phyloP scores from a whole-genome alignment of 73 alveolate species.

The Breviolum minutum region DNA sequence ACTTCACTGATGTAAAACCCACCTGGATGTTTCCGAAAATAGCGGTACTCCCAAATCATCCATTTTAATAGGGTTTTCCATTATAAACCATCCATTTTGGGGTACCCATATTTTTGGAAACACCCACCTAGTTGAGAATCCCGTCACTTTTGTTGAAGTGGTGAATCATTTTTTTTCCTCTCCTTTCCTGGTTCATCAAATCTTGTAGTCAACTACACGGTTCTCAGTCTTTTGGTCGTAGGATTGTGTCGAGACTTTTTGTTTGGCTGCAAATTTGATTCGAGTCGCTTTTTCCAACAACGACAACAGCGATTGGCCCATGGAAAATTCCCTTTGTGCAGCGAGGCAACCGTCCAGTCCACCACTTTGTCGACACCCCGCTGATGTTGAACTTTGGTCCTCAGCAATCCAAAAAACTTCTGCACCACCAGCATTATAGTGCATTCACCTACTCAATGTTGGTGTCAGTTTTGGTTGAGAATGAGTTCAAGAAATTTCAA shows the following conservation, averaged over 20 bases:
- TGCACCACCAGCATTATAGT: neutral
- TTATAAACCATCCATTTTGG: neutral
- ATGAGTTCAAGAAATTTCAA: too few species aligned
- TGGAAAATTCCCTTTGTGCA: neutral
- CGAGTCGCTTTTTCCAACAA: too few species aligned
- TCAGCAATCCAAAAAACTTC: neutral
- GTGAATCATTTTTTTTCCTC: neutral
- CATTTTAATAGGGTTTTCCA: too few species aligned
- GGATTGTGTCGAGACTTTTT: neutral
- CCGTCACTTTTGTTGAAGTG: neutral
- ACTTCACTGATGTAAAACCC: neutral
- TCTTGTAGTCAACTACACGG: neutral
- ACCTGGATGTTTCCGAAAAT: neutral
- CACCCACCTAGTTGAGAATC: neutral
- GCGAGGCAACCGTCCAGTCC: constrained; percentile 49
- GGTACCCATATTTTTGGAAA: neutral
- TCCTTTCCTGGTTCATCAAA: neutral
- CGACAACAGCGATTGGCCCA: neutral
- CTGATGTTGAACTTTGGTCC: constrained; percentile 62
- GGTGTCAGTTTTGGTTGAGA: too few species aligned
- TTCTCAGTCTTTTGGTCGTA: neutral
- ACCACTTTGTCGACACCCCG: constrained; percentile 85
- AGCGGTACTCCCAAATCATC: neutral
- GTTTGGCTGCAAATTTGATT: neutral
- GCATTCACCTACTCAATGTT: too few species aligned